Evolutionary conservation across 2,329 filamentous ascomycete species (phyloP).

Genomic region (Monilinia fructicola): DNA sequence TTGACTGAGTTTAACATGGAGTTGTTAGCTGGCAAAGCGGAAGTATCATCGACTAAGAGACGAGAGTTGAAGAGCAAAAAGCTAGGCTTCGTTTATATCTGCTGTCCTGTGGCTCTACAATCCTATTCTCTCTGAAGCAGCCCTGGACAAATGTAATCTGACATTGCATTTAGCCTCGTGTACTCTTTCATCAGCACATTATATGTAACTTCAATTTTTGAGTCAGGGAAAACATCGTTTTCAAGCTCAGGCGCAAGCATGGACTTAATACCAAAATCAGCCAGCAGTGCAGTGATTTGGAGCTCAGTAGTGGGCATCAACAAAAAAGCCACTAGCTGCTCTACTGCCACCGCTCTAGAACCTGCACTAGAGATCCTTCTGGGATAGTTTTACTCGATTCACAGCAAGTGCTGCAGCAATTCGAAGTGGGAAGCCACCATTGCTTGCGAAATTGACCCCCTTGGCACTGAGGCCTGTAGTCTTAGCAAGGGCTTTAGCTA

Average conservation of each 20-base stretch:
- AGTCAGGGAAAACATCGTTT: not conserved
- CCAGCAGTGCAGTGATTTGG: not conserved
- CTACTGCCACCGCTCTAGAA: not conserved
- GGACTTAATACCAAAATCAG: not conserved
- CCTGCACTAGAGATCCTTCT: not conserved
- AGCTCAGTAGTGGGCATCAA: not conserved
- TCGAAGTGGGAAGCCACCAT: too few relatives aligned
- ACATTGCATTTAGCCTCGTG: not conserved
- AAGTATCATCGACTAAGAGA: not conserved
- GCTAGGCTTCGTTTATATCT: not conserved
- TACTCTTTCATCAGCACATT: not conserved
- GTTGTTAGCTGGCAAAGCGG: too few relatives aligned
- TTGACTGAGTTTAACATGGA: too few relatives aligned
- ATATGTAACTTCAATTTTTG: not conserved
- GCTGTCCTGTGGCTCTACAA: not conserved
- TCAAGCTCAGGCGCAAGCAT: not conserved
- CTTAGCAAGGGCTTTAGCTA: too few relatives aligned
- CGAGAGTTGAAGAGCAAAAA: not conserved
- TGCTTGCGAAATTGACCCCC: too few relatives aligned
- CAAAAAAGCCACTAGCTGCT: not conserved
- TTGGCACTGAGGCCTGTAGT: too few relatives aligned
- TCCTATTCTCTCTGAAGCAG: not conserved
- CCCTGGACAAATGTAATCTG: not conserved
- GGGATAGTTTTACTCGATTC: not conserved
- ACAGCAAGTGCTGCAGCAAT: not conserved